Evolutionary conservation across 805 yeast genomes (phyloP).

Genomic region (Pichia pseudocactophila): DNA sequence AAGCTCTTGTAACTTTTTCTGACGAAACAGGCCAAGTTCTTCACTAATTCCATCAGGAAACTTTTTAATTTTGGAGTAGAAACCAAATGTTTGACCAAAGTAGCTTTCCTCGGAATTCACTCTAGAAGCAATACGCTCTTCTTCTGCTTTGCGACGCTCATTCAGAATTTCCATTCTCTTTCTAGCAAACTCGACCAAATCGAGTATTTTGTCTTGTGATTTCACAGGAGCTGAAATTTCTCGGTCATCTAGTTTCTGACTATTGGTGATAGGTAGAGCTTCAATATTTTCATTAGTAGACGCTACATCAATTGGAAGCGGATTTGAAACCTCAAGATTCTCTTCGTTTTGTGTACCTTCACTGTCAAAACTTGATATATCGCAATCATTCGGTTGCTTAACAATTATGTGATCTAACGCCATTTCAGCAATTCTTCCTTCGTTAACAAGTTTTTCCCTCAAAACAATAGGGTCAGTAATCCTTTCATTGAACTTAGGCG

Average conservation of each 20-base stretch:
- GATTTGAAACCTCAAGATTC: not conserved
- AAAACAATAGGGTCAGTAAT: slow-evolving; percentile 63
- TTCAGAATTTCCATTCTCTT: slow-evolving; percentile 34
- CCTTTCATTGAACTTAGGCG: slow-evolving; percentile 57
- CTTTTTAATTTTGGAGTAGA: slow-evolving; percentile 18
- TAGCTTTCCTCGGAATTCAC: slow-evolving; percentile 25
- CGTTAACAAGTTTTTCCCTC: slow-evolving; percentile 65
- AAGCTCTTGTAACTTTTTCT: slow-evolving; percentile 16
- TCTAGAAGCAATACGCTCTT: slow-evolving; percentile 26
- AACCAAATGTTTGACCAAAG: slow-evolving; percentile 26
- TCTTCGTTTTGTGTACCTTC: slow-evolving; percentile 8
- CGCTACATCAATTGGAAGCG: not conserved
- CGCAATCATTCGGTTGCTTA: slow-evolving; percentile 1
- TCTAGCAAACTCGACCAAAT: slow-evolving; percentile 49
- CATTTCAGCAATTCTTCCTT: slow-evolving; percentile 70
- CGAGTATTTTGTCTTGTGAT: slow-evolving; percentile 1
- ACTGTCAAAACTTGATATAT: slow-evolving; percentile 7
- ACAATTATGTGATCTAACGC: slow-evolving; percentile 54
- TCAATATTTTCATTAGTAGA: not conserved
- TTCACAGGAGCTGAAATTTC: slow-evolving; percentile 3
- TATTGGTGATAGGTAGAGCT: not conserved
- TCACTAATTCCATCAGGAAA: slow-evolving; percentile 20
- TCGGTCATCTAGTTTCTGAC: not conserved
- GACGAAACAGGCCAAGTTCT: slow-evolving; percentile 13
- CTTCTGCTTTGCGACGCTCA: slow-evolving; percentile 27